A percentile compares a stretch with the other conserved stretches of the same genome.
Evolutionary conservation across 2,329 filamentous ascomycete genomes (phyloP).

Genomic region (Clonostachys rhizophaga): DNA sequence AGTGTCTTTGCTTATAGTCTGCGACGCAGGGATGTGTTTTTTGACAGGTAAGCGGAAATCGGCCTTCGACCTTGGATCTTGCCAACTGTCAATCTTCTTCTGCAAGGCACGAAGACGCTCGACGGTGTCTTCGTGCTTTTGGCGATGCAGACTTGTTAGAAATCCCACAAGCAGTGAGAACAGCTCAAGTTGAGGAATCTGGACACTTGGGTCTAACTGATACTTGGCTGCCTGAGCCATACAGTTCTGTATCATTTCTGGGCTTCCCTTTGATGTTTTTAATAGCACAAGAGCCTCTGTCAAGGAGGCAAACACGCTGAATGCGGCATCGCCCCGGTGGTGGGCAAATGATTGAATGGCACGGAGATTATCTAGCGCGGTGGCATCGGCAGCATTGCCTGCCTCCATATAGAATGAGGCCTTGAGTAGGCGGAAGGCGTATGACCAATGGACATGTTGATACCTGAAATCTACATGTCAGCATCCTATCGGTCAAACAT

Average conservation of each 20-base stretch:
- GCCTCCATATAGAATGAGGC: slow-evolving; percentile 63
- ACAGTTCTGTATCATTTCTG: slow-evolving; percentile 65
- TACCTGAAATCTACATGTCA: slow-evolving; percentile 34
- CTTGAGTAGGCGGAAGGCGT: slow-evolving; percentile 71
- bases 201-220: slow-evolving; percentile 60
- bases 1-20: slow-evolving; percentile 54
- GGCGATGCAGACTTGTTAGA: slow-evolving; percentile 62
- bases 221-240: slow-evolving; percentile 70
- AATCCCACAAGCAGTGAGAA: slow-evolving; percentile 66
- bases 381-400: slow-evolving; percentile 53
- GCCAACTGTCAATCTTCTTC: slow-evolving; percentile 52
- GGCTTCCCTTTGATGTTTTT: slow-evolving; percentile 58
- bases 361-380: slow-evolving; percentile 65
- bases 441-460: slow-evolving; percentile 68
- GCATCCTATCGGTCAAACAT: background rate
- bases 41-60: slow-evolving; percentile 52
- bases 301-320: slow-evolving; percentile 61
- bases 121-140: slow-evolving; percentile 48
- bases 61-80: slow-evolving; percentile 33
- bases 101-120: slow-evolving; percentile 62
- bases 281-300: slow-evolving; percentile 68
- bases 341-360: slow-evolving; percentile 56
- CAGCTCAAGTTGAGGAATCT: slow-evolving; percentile 62
- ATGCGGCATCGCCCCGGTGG: slow-evolving; percentile 54
- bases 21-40: slow-evolving; percentile 38